Base-by-base conservation (phyloP, 1,284 basidiomycete species). In the Tylopilus orsonianus region DNA sequence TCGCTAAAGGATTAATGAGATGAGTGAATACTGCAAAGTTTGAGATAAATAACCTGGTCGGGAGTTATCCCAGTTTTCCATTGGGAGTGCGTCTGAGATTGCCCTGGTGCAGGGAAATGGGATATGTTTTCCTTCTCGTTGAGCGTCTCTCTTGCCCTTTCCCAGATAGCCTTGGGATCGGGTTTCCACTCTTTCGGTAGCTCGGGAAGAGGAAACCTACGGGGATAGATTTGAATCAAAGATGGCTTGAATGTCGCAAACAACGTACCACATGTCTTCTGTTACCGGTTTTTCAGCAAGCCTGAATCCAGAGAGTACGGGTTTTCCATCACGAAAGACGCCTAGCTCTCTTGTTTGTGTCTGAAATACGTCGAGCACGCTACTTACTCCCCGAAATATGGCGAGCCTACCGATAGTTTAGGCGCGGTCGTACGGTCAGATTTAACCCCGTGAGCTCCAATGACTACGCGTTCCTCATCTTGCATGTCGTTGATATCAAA, bases 181-280 rank as follows among this genome's bases (percentile, higher is more conserved):
- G 96, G 90, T 53, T 73, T 79, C 96, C 96, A 98, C 14, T 80
- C 87, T 47, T 78, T 64, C 1, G 94, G 93, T 33, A 95, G 72
- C 8, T 90, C 82, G 0, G 90, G 87, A 22, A 90, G 68, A 1
- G 84, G 81, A 62, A 90, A 94, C 85, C 91, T 93, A 44, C 23
- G n/a, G 36, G 33, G 24, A 29, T 35, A 37, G 38, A 48, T 53
- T 56, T 51, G 47, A 49, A 41, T 49, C 29, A 35, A 49, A 44
- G 23, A 23, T 36, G 43, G 20, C 40, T 16, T 47, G 20, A 19
- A 53, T 47, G 18, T 19, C 41, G 37, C 41, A 30, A 32, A 52
- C 30, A 9, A 68, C 77, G 57, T 62, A 93, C 90, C 83, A 88
- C 71, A 78, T 74, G 55, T 93, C 87, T 49, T 88, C 81, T 16